A percentile compares a stretch with the other conserved stretches of the same genome.
These are phyloP conservation scores for Vigna reflexopilosa DNA, from an alignment of 306 rosid species.

Conservation along the genomic window DNA sequence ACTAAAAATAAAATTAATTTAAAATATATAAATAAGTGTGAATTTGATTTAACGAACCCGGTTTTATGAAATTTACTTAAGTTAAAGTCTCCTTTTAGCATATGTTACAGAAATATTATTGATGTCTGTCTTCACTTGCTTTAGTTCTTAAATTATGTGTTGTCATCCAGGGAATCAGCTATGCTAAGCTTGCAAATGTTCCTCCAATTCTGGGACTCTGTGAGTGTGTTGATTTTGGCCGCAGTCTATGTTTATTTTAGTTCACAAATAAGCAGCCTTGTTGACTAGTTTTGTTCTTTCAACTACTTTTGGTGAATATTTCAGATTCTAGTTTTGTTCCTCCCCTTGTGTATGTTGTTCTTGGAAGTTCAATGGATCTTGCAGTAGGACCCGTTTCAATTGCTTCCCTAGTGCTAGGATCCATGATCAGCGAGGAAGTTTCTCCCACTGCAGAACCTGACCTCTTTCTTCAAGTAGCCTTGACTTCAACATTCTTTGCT, in stretches of 20 bases:
- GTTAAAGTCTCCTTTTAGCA: no score
- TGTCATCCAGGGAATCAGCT: slow-evolving; percentile 74
- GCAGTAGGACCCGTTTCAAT: slow-evolving; percentile 89
- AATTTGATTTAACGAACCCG: no score
- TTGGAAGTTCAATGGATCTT: slow-evolving; percentile 86
- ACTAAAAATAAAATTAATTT: no score
- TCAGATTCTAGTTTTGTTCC: slow-evolving; percentile 95
- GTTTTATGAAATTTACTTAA: no score
- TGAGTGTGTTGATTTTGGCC: slow-evolving; percentile 51
- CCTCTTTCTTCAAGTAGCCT: slow-evolving; percentile 72
- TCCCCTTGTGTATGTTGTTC: slow-evolving; percentile 74
- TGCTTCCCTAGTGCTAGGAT: slow-evolving; percentile 85
- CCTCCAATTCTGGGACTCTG: slow-evolving; percentile 86
- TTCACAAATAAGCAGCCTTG: not conserved
- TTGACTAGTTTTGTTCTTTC: not conserved
- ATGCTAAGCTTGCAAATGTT: slow-evolving; percentile 82
- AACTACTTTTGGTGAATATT: not conserved
- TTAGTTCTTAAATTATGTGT: not conserved
- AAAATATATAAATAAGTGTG: no score
- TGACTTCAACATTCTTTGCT: slow-evolving; percentile 83
- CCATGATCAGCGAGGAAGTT: slow-evolving; percentile 78
- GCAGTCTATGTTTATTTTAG: not conserved
- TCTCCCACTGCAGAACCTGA: slow-evolving; percentile 64
- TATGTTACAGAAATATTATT: not conserved
- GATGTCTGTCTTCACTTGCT: not conserved